A percentile compares a stretch with the other conserved stretches of the same genome.
Conservation (phyloP, 1,284 basidiomycete species). For the Papiliotrema fonsecae region DNA sequence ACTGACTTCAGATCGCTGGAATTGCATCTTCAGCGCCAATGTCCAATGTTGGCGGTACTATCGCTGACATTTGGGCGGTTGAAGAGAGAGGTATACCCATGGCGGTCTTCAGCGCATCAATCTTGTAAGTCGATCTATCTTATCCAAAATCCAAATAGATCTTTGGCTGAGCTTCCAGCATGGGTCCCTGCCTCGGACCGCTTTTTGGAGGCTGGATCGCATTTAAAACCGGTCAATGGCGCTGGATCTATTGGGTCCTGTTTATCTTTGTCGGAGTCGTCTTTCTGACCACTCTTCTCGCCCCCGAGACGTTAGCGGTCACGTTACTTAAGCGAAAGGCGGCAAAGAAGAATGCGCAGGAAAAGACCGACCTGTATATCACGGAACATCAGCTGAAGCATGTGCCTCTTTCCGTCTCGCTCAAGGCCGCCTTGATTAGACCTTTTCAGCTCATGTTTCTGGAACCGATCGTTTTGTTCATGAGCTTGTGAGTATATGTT, state of each 20-base stretch:
- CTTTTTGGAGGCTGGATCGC: slow-evolving; percentile 47
- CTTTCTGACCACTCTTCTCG: slow-evolving; percentile 33
- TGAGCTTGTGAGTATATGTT: slow-evolving; percentile 43
- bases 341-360: slow-evolving; percentile 40
- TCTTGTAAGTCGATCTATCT: slow-evolving; percentile 24
- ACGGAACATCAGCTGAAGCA: slow-evolving; percentile 41
- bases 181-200: slow-evolving; percentile 49
- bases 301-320: slow-evolving; percentile 47
- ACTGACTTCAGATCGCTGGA: slow-evolving; percentile 39
- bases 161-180: slow-evolving; percentile 6
- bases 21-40: slow-evolving; percentile 50
- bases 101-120: slow-evolving; percentile 45
- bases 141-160: slow-evolving; percentile 10
- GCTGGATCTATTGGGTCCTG: slow-evolving; percentile 51
- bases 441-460: slow-evolving; percentile 63
- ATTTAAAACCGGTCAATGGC: slow-evolving; percentile 38
- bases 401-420: slow-evolving; percentile 29
- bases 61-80: slow-evolving; percentile 50
- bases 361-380: slow-evolving; percentile 40
- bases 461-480: slow-evolving; percentile 63
- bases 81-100: slow-evolving; percentile 49
- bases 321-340: slow-evolving; percentile 44
- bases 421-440: slow-evolving; percentile 50
- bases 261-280: slow-evolving; percentile 43
- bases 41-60: slow-evolving; percentile 50